Evolutionary conservation across 768 basidiomycete genomes (phyloP).

Genomic region (Paxillus ammoniavirescens): DNA sequence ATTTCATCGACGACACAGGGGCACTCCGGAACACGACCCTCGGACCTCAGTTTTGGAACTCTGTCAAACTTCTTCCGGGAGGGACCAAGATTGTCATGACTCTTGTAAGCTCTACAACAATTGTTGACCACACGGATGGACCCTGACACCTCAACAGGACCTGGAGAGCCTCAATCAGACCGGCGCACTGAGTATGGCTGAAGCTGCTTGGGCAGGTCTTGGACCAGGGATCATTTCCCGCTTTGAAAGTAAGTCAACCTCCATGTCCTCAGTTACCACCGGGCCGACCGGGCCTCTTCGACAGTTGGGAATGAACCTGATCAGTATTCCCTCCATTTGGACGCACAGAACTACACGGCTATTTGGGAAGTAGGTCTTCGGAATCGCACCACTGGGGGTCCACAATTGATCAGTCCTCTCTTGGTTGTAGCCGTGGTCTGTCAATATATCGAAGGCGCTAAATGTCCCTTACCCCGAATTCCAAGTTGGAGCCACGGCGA

Average conservation of each 20-base stretch:
- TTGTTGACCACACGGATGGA: neutral
- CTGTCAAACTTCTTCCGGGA: constrained; percentile 40
- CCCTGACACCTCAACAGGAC: constrained; percentile 32
- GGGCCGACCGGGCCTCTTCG: neutral
- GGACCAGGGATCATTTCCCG: constrained; percentile 35
- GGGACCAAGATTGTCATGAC: constrained; percentile 49
- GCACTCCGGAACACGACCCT: constrained; percentile 50
- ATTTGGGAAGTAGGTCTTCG: constrained; percentile 41
- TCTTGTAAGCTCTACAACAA: constrained; percentile 31
- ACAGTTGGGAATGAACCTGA: constrained; percentile 55
- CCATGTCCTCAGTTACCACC: neutral
- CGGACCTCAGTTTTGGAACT: constrained; percentile 49
- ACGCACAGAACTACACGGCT: constrained; percentile 42
- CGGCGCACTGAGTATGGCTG: constrained; percentile 43
- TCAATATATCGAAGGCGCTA: constrained; percentile 44
- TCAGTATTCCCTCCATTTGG: constrained; percentile 41
- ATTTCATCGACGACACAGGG: constrained; percentile 43
- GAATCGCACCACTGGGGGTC: neutral
- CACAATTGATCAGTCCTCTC: neutral
- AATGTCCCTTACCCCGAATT: constrained; percentile 39
- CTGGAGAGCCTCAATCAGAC: constrained; percentile 42
- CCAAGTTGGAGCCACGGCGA: constrained; percentile 49
- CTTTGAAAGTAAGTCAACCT: constrained; percentile 41
- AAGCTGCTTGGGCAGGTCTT: constrained; percentile 40
- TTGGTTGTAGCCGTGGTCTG: constrained; percentile 42